These are phyloP conservation scores for Termitomyces sp. DNA, from an alignment of 1,284 basidiomycete species.

Conservation along the genomic window DNA sequence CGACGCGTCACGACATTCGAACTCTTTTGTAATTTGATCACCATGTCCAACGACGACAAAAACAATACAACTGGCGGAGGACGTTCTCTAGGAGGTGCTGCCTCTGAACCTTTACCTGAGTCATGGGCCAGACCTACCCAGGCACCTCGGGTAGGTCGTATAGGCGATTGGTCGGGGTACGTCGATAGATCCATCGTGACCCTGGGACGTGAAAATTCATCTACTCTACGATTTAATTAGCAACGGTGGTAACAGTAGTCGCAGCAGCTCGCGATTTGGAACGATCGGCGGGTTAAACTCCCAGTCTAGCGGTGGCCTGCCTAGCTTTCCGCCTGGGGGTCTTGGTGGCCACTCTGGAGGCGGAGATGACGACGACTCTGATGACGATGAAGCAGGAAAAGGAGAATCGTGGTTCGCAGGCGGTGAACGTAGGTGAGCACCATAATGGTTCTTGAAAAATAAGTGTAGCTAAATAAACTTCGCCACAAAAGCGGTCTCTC, in stretches of 20 bases:
- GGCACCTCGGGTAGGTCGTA: conserved; percentile 31
- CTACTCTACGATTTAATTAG: conserved; percentile 7
- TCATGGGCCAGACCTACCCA: conserved; percentile 43
- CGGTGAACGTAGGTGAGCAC: conserved; percentile 74
- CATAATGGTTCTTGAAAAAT: background rate
- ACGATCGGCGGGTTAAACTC: conserved; percentile 18
- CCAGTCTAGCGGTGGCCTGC: background rate
- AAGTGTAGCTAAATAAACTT: background rate
- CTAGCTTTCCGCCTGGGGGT: background rate
- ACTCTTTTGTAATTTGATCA: background rate
- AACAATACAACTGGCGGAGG: conserved; percentile 28
- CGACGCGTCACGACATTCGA: conserved; percentile 3
- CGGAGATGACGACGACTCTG: conserved; percentile 25
- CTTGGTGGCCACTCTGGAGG: conserved; percentile 2
- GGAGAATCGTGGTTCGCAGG: conserved; percentile 78
- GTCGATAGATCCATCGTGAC: background rate
- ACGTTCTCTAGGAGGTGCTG: conserved; percentile 42
- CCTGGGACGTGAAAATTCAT: background rate
- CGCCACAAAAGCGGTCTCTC: conserved; percentile 69
- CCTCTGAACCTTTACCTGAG: conserved; percentile 39
- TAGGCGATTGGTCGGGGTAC: conserved; percentile 34
- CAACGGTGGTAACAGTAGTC: conserved; percentile 16
- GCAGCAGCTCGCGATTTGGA: conserved; percentile 20
- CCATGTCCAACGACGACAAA: conserved; percentile 37
- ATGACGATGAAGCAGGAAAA: conserved; percentile 48